These are phyloP conservation scores for Taiozyma onychis DNA, from an alignment of 1,139 yeast genomes.

Conservation along the genomic window DNA sequence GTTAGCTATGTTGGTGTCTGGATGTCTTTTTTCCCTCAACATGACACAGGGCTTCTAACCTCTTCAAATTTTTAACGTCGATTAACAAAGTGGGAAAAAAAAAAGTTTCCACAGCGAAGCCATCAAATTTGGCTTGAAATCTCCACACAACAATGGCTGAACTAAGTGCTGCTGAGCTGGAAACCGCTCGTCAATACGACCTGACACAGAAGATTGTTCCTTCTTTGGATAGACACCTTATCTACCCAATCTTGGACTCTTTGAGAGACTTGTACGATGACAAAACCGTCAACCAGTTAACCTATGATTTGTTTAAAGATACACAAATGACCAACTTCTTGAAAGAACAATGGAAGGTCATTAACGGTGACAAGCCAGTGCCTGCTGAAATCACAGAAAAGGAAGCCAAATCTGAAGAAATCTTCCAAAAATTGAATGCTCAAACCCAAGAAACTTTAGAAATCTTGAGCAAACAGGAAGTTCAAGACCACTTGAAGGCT, in stretches of 20 bases:
- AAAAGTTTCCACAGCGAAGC: background rate
- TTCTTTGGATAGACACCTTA: conserved; percentile 53
- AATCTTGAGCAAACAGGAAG: conserved; percentile 43
- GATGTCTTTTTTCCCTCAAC: background rate
- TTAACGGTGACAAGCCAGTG: conserved; percentile 31
- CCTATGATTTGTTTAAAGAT: conserved; percentile 46
- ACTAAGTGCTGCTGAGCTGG: conserved; percentile 28
- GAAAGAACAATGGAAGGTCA: conserved; percentile 36
- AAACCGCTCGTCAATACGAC: conserved; percentile 39
- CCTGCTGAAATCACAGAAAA: conserved; percentile 36
- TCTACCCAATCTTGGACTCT: conserved; percentile 47
- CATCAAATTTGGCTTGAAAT: background rate
- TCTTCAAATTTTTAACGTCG: conserved; percentile 3
- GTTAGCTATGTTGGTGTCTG: conserved; percentile 5
- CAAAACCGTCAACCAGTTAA: conserved; percentile 37
- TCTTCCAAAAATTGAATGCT: conserved; percentile 34
- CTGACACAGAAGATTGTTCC: conserved; percentile 46
- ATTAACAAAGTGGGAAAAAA: background rate
- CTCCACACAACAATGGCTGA: conserved; percentile 18
- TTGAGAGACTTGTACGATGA: conserved; percentile 40
- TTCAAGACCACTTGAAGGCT: conserved; percentile 42
- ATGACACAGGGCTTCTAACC: background rate
- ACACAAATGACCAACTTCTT: conserved; percentile 49
- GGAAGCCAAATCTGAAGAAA: conserved; percentile 34
- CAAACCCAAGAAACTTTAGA: conserved; percentile 42